These are phyloP conservation scores for Neofusicoccum kwambonambiense DNA, from an alignment of 2,329 filamentous ascomycete genomes.

Conservation along the genomic window DNA sequence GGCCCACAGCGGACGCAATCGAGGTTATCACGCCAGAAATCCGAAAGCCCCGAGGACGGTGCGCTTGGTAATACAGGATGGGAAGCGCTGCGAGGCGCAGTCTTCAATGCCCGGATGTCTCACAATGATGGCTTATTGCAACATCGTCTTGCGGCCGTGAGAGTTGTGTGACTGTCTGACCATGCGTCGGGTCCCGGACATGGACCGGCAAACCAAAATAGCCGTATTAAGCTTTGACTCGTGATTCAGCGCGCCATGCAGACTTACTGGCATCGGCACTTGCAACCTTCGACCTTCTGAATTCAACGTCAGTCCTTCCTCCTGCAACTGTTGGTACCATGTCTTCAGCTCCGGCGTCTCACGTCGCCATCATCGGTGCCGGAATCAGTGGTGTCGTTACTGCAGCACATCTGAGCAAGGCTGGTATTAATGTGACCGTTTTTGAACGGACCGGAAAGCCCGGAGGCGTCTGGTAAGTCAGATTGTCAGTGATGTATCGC, in stretches of 20 bases:
- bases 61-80: background rate
- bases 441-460: slow-evolving; percentile 53
- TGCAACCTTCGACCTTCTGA: background rate
- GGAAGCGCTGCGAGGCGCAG: background rate
- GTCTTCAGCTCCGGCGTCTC: slow-evolving; percentile 19
- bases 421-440: slow-evolving; percentile 49
- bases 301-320: background rate
- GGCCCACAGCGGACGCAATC: background rate
- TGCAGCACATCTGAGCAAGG: slow-evolving; percentile 35
- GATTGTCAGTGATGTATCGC: background rate
- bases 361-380: slow-evolving; percentile 36
- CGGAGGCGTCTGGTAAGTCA: slow-evolving; percentile 57
- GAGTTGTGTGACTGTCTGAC: background rate
- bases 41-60: background rate
- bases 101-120: background rate
- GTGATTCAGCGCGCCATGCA: background rate
- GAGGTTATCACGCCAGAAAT: background rate
- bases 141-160: background rate
- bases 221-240: background rate
- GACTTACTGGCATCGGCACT: background rate
- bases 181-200: slow-evolving; percentile 12
- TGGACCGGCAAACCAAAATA: slow-evolving; percentile 22
- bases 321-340: slow-evolving; percentile 16
- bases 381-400: slow-evolving; percentile 38
- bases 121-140: background rate